A percentile compares a stretch with the other conserved stretches of the same genome.
These are phyloP conservation scores for Solanum bulbocastanum DNA, from an alignment of 257 asterid genomes.

Conservation along the genomic window DNA sequence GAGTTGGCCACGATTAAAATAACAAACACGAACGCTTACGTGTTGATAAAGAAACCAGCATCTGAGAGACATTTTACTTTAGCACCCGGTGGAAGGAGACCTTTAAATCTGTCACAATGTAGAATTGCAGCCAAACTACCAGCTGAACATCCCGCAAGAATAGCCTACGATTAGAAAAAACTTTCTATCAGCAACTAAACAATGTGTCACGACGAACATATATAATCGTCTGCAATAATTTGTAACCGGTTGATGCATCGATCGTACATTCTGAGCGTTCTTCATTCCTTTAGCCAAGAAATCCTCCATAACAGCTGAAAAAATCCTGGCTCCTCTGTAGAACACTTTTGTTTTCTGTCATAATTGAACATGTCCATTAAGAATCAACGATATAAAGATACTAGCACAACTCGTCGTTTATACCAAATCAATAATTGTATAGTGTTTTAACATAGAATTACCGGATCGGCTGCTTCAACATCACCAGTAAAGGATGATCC, in stretches of 20 bases:
- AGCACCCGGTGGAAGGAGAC: not conserved
- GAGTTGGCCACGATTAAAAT: not conserved
- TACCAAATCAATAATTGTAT: not conserved
- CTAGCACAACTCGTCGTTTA: not conserved
- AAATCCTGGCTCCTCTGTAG: constrained; percentile 31
- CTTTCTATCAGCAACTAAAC: not conserved
- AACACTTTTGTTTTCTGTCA: constrained; percentile 27
- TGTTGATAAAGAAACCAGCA: constrained; percentile 33
- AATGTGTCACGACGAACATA: not conserved
- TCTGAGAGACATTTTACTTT: constrained; percentile 34
- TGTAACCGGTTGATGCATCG: not conserved
- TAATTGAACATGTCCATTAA: not conserved
- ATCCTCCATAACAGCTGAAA: constrained; percentile 28
- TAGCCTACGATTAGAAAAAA: constrained; percentile 11
- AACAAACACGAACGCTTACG: constrained; percentile 16
- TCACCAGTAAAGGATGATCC: constrained; percentile 93
- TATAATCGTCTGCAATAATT: not conserved
- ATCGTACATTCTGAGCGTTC: constrained; percentile 27
- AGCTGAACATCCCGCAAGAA: constrained; percentile 35
- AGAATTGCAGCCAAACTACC: constrained; percentile 40
- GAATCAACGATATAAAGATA: not conserved
- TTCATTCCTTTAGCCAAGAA: constrained; percentile 35
- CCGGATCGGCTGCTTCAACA: constrained; percentile 65
- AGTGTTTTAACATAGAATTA: constrained; percentile 13
- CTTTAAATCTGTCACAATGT: constrained; percentile 31